phyloP scores from a whole-genome alignment of 2,329 filamentous ascomycete species.

The Monilinia vaccinii-corymbosi region DNA sequence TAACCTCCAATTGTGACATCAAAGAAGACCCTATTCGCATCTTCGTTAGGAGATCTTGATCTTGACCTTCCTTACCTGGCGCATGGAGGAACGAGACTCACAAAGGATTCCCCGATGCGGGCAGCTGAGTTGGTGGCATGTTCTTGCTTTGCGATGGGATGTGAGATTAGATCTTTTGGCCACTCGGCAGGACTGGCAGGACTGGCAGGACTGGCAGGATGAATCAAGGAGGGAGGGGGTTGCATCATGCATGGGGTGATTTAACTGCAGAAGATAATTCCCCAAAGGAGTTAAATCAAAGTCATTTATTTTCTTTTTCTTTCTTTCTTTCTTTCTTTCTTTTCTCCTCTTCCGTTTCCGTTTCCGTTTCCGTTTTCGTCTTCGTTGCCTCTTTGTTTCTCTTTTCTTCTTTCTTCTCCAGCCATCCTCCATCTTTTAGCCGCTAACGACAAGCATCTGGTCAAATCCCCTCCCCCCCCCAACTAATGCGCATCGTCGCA shows the following conservation, averaged over 20 bases:
- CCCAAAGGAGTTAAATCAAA: too few relatives aligned
- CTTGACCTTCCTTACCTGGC: conserved; percentile 6
- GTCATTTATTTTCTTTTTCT: too few relatives aligned
- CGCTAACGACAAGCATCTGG: background rate
- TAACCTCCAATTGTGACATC: conserved; percentile 71
- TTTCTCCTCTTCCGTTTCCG: too few relatives aligned
- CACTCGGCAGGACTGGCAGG: too few relatives aligned
- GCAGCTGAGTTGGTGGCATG: conserved; percentile 34
- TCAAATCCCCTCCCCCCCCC: background rate
- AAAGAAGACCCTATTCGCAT: conserved; percentile 42
- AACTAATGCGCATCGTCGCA: background rate
- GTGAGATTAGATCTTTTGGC: too few relatives aligned
- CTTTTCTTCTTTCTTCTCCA: background rate
- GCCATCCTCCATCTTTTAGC: background rate
- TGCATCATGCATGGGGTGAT: too few relatives aligned
- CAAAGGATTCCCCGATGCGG: conserved; percentile 37
- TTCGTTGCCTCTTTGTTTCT: background rate
- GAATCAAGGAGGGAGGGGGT: too few relatives aligned
- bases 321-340: too few relatives aligned
- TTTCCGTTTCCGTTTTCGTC: too few relatives aligned
- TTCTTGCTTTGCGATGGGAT: background rate
- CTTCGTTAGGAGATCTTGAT: conserved; percentile 16
- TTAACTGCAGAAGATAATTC: too few relatives aligned
- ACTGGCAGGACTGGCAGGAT: too few relatives aligned
- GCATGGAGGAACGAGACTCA: conserved; percentile 27